These are phyloP conservation scores for Cryptosporidium muris DNA, from an alignment of 169 alveolate species.

Conservation along the genomic window DNA sequence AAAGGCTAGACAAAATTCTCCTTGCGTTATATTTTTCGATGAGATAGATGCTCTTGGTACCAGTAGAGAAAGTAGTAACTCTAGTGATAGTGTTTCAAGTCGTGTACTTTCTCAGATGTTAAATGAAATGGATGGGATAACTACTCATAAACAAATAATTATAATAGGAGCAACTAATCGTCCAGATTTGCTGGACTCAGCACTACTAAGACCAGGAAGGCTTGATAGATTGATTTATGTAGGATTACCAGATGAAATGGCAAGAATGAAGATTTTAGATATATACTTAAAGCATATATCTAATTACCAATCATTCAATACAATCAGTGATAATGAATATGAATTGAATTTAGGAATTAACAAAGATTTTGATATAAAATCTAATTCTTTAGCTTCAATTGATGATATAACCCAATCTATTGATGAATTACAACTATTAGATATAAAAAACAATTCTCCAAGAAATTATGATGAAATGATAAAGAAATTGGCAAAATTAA, in stretches of 20 bases:
- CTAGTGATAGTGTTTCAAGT: conserved; percentile 87
- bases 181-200: conserved; percentile 96
- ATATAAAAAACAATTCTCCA: conserved; percentile 35
- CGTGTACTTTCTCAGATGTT: conserved; percentile 96
- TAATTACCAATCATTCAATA: not conserved
- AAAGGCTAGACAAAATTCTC: conserved; percentile 93
- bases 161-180: conserved; percentile 99
- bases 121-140: conserved; percentile 99
- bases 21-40: conserved; percentile 92
- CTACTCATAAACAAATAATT: conserved; percentile 86
- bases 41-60: conserved; percentile 98
- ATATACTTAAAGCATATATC: conserved; percentile 1
- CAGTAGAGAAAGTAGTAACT: conserved; percentile 81
- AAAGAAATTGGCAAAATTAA: conserved; percentile 87
- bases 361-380: conserved; percentile 15
- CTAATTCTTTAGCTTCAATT: conserved; percentile 77
- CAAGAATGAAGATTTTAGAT: conserved; percentile 90
- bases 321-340: conserved; percentile 13
- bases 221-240: conserved; percentile 97
- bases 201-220: conserved; percentile 98
- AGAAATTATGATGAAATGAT: conserved; percentile 81
- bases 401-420: conserved; percentile 84
- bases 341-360: conserved; percentile 2
- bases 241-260: conserved; percentile 95
- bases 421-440: conserved; percentile 83